These are phyloP conservation scores for Tuctoria greenei DNA, from an alignment of 176 grass and related monocot species.

Conservation along the genomic window DNA sequence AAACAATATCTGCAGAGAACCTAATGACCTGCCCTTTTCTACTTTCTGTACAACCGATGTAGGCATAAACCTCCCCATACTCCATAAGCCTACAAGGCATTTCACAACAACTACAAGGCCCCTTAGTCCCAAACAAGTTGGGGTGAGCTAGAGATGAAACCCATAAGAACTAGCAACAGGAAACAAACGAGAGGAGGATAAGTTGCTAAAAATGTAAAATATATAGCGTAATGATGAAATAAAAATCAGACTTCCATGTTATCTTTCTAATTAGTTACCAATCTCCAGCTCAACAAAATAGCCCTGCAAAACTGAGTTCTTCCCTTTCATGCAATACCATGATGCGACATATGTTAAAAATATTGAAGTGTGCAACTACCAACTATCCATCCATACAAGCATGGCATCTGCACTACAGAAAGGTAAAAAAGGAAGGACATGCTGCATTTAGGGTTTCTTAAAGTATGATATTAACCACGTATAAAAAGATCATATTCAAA, in stretches of 20 bases:
- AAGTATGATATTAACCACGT: neutral
- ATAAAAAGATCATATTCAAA: constrained; percentile 10
- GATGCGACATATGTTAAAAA: neutral
- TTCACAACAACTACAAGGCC: neutral
- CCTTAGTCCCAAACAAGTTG: too few relatives aligned
- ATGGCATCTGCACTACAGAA: neutral
- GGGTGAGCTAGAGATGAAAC: too few relatives aligned
- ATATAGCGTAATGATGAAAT: neutral
- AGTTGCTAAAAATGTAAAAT: neutral
- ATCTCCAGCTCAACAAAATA: neutral
- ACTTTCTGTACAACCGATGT: neutral
- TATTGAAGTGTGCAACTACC: neutral
- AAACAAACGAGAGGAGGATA: too few relatives aligned
- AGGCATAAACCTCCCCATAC: neutral
- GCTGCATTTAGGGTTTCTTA: neutral
- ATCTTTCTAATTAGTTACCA: constrained; percentile 17
- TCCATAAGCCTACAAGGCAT: constrained; percentile 16
- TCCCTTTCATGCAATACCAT: neutral
- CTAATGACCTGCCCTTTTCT: neutral
- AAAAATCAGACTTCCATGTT: constrained; percentile 7
- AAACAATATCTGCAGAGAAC: constrained; percentile 11
- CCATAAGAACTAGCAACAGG: too few relatives aligned
- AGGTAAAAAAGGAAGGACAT: neutral
- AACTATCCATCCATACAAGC: neutral
- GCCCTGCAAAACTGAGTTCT: neutral